Base-by-base conservation (phyloP, 108 stramenopile species). In the Pseudonitzschia multiseries region DNA sequence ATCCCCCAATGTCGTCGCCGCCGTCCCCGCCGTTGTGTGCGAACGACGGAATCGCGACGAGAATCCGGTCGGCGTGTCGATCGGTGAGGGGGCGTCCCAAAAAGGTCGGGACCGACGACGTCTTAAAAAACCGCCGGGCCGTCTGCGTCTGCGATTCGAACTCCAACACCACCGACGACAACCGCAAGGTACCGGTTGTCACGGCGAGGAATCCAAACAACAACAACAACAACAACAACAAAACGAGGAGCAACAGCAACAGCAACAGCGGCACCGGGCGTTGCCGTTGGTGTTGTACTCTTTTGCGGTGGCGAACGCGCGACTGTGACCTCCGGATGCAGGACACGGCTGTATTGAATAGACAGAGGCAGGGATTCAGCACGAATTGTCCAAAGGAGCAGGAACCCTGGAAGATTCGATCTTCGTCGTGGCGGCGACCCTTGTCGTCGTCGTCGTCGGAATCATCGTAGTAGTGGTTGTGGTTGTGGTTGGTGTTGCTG, bases 361-460 rank as follows among this genome's bases (percentile, higher is more conserved):
- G 48, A 59, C 80, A 81, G 1, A 68, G 67, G 65, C 80, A 81
- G 12, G 80, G 74, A 75, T 81, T 81, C 74, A 81, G 57, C 15
- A 76, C 54, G 54, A 81, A 75, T 66, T 75, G 74, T 27, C 80
- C 80, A 26, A 75, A 40, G 52, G 71, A 66, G 41, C 80, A 81
- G 8, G 80, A 65, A 64, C 41, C 68, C 20, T 46, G 29, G 52
- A 72, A 81, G 63, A 68, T 62, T 27, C 68, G 65, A n/a, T 73
- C 78, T 40, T 79, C 71, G 27, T n/a, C 15, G 29, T 71, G 36
- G 1, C 40, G 40, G 57, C 8, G n/a, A 36, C 27, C 48, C 12
- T 65, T 54, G 21, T 63, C 76, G 22, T 71, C 46, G 22, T 71
- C 46, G n/a, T 52, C 69, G 20, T 63, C 72, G 12, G 36, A 41